A percentile compares a stretch with the other conserved stretches of the same genome.
phyloP scores from a whole-genome alignment of 2,329 filamentous ascomycete species.

The Drechmeria coniospora region DNA sequence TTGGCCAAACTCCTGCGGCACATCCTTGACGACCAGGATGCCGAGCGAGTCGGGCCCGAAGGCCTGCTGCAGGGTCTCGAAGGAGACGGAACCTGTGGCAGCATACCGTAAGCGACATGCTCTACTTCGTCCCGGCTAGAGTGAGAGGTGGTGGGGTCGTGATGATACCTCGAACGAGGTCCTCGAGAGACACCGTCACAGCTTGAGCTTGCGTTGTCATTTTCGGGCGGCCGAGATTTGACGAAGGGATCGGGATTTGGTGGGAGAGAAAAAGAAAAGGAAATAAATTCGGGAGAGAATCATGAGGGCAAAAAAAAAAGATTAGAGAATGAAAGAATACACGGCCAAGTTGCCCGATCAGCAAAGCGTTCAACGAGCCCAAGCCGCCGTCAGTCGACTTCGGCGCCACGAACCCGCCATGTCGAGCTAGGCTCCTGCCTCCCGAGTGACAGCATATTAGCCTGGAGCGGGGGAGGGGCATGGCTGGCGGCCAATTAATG shows the following conservation, averaged over 20 bases:
- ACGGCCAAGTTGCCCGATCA: no score
- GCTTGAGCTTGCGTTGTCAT: slow-evolving; percentile 38
- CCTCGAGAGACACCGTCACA: slow-evolving; percentile 45
- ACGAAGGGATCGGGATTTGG: not conserved
- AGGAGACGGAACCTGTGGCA: slow-evolving; percentile 45
- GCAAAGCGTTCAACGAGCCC: no score
- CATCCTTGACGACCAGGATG: slow-evolving; percentile 82
- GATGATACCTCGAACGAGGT: slow-evolving; percentile 39
- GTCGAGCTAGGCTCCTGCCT: no score
- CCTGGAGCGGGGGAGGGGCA: not conserved
- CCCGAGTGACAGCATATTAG: no score
- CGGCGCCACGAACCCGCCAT: no score
- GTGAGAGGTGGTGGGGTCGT: no score
- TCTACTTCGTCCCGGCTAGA: no score
- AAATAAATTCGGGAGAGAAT: no score
- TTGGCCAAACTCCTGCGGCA: slow-evolving; percentile 55
- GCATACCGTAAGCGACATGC: slow-evolving; percentile 5
- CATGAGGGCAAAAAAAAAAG: no score
- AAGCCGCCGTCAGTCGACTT: no score
- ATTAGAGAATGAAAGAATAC: no score
- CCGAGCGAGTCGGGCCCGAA: slow-evolving; percentile 86
- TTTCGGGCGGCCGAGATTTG: slow-evolving; percentile 1
- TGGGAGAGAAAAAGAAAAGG: not conserved
- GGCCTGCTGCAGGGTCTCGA: slow-evolving; percentile 55
- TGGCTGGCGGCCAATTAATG: not conserved